Evolutionary conservation across 257 asterid species (phyloP).

Genomic region (Solanum verrucosum): DNA sequence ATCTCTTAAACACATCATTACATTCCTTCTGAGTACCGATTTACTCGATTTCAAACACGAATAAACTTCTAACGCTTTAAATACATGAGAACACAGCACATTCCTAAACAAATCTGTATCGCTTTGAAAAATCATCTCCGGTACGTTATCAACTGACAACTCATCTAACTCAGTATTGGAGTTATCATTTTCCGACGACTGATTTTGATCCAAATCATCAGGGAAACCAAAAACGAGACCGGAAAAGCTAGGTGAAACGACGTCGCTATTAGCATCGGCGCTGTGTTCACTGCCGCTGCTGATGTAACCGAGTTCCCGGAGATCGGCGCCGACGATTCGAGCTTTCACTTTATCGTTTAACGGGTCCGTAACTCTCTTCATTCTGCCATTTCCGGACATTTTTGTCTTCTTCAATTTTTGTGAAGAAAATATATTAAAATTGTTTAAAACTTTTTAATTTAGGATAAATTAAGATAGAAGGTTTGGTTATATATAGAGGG

Average conservation of each 20-base stretch:
- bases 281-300: slow-evolving; percentile 93
- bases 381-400: slow-evolving; percentile 22
- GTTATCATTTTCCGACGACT: slow-evolving; percentile 8
- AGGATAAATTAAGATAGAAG: neutral
- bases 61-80: slow-evolving; percentile 28
- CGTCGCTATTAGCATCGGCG: slow-evolving; percentile 23
- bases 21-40: slow-evolving; percentile 31
- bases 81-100: slow-evolving; percentile 27
- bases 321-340: slow-evolving; percentile 38
- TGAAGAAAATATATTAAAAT: neutral
- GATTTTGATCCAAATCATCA: slow-evolving; percentile 6
- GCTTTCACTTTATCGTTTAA: slow-evolving; percentile 34
- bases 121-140: slow-evolving; percentile 6
- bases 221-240: slow-evolving; percentile 38
- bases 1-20: slow-evolving; percentile 51
- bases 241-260: slow-evolving; percentile 33
- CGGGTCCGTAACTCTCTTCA: slow-evolving; percentile 50
- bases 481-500: slow-evolving; percentile 4
- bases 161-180: slow-evolving; percentile 27
- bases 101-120: slow-evolving; percentile 36
- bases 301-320: slow-evolving; percentile 20
- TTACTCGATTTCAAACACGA: slow-evolving; percentile 17
- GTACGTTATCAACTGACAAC: slow-evolving; percentile 13
- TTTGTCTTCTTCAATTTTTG: neutral
- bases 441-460: neutral